Percentiles rank a stretch among this genome's conserved stretches.
phyloP scores from a whole-genome alignment of 768 basidiomycete genomes.

The Psilocybe cubensis region DNA sequence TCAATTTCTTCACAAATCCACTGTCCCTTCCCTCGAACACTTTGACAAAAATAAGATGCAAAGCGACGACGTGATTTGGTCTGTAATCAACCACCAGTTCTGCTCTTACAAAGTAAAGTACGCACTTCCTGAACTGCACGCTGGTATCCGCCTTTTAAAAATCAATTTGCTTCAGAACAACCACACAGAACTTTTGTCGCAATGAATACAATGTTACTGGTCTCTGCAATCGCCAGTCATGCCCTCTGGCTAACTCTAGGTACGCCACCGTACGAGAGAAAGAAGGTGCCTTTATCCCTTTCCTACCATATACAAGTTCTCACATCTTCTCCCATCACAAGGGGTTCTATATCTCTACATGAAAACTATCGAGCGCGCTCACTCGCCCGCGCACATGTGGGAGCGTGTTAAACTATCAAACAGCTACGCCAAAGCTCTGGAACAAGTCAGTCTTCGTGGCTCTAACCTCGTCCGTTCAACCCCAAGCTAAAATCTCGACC shows the following conservation, averaged over 20 bases:
- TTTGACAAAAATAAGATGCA: slow-evolving; percentile 54
- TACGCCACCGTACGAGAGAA: slow-evolving; percentile 98
- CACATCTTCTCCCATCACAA: slow-evolving; percentile 24
- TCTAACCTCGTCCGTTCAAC: neutral
- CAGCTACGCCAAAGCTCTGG: slow-evolving; percentile 93
- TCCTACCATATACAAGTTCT: neutral
- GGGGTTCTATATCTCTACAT: slow-evolving; percentile 91
- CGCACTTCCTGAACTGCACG: slow-evolving; percentile 42
- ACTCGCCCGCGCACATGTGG: slow-evolving; percentile 98
- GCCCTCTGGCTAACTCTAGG: slow-evolving; percentile 96
- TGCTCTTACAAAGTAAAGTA: slow-evolving; percentile 99
- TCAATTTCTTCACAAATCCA: slow-evolving; percentile 14
- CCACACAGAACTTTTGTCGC: slow-evolving; percentile 96
- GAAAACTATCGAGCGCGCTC: slow-evolving; percentile 97
- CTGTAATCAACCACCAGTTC: slow-evolving; percentile 90
- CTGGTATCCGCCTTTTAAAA: neutral
- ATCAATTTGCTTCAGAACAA: slow-evolving; percentile 58
- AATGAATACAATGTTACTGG: slow-evolving; percentile 99
- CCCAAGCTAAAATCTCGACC: neutral
- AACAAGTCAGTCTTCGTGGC: slow-evolving; percentile 65
- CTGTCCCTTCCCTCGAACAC: neutral
- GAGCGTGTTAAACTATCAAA: slow-evolving; percentile 91
- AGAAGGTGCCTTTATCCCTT: slow-evolving; percentile 63
- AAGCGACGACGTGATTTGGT: slow-evolving; percentile 99
- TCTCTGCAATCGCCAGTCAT: slow-evolving; percentile 92